Conservation (phyloP, 768 basidiomycete genomes). For the Hydnum rufescens region DNA sequence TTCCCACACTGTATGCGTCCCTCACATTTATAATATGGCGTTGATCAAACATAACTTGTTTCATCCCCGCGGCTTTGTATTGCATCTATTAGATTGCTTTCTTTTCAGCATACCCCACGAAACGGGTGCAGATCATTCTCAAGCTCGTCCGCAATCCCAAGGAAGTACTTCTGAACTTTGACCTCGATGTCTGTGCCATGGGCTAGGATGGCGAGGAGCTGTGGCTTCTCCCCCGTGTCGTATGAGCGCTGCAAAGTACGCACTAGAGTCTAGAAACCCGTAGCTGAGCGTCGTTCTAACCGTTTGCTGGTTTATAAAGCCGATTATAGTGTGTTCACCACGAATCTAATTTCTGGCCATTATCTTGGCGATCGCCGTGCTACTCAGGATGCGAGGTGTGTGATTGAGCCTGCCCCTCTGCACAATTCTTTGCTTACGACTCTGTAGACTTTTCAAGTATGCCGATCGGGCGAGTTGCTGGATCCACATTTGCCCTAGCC, state of each 20-base stretch:
- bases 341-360: background rate
- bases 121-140: conserved; percentile 2
- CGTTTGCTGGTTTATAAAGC: background rate
- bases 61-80: background rate
- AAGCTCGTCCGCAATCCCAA: background rate
- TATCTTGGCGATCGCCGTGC: background rate
- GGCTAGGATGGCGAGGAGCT: conserved; percentile 4
- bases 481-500: background rate
- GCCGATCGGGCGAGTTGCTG: background rate
- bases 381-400: background rate
- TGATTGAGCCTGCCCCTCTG: background rate
- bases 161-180: conserved; percentile 2
- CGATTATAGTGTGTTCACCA: conserved; percentile 2
- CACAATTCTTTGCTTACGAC: background rate
- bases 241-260: conserved; percentile 2
- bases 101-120: background rate
- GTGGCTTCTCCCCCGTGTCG: conserved; percentile 1
- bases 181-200: conserved; percentile 3
- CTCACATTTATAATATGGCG: too few relatives aligned
- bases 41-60: background rate
- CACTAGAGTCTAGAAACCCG: background rate
- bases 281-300: background rate
- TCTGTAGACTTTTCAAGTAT: conserved; percentile 1
- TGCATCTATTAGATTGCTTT: background rate
- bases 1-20: background rate